Percentiles rank a stretch among this genome's conserved stretches.
These are phyloP conservation scores for Triglochin maritima DNA, from an alignment of 106 monocot species.

Conservation along the genomic window DNA sequence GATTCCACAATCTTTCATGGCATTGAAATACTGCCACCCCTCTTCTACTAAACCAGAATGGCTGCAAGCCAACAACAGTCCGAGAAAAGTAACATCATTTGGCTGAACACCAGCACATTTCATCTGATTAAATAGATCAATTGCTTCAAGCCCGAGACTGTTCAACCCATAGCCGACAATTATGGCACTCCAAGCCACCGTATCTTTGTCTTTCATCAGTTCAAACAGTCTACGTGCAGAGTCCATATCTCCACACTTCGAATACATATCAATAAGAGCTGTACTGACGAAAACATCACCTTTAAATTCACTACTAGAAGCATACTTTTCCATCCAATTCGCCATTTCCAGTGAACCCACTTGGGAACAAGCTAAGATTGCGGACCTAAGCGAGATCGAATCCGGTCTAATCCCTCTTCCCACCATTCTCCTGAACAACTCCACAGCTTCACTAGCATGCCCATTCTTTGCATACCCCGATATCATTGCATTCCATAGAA, in stretches of 20 bases:
- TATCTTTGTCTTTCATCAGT: constrained; percentile 34
- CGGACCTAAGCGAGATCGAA: constrained; percentile 53
- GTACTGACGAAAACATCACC: constrained; percentile 56
- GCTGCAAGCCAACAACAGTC: constrained; percentile 56
- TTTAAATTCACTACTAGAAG: constrained; percentile 14
- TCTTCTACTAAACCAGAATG: constrained; percentile 59
- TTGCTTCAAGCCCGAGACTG: constrained; percentile 47
- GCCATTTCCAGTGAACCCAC: constrained; percentile 46
- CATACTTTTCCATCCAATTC: constrained; percentile 41
- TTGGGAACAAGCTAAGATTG: constrained; percentile 46
- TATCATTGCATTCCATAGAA: constrained; percentile 85
- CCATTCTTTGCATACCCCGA: constrained; percentile 81
- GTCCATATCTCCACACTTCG: constrained; percentile 56
- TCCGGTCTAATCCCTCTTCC: constrained; percentile 27
- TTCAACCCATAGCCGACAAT: constrained; percentile 52
- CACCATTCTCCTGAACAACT: constrained; percentile 38
- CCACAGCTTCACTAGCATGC: constrained; percentile 35
- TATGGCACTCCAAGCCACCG: constrained; percentile 69
- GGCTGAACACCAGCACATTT: constrained; percentile 25
- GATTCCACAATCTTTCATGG: constrained; percentile 42
- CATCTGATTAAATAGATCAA: constrained; percentile 48
- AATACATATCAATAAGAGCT: constrained; percentile 69
- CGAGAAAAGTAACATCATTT: constrained; percentile 65
- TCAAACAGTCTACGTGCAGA: constrained; percentile 40
- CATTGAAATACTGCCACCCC: constrained; percentile 41